phyloP scores from a whole-genome alignment of 2,329 filamentous ascomycete genomes.

The Aureobasidium zeae region DNA sequence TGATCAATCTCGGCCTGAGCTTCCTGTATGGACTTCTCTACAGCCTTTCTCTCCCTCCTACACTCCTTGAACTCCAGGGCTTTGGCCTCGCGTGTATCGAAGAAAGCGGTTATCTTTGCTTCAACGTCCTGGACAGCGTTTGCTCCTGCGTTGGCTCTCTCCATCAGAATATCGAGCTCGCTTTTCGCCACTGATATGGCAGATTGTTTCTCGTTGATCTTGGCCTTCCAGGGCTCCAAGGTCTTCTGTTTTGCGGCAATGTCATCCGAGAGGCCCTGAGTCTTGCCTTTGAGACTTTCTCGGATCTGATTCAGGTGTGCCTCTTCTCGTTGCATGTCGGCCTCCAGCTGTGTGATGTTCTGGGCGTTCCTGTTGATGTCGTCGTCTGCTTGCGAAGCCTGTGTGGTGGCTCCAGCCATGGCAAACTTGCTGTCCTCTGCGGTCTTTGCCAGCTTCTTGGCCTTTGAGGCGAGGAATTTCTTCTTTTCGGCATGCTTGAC shows the following conservation, averaged over 20 bases:
- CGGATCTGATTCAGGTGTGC: conserved; percentile 73
- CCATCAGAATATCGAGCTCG: conserved; percentile 81
- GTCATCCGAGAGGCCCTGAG: conserved; percentile 84
- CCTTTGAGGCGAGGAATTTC: conserved; percentile 84
- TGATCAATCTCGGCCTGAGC: conserved; percentile 64
- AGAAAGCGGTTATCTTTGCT: conserved; percentile 64
- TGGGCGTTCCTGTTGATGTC: conserved; percentile 68
- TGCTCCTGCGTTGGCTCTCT: conserved; percentile 80
- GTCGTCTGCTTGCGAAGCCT: conserved; percentile 65
- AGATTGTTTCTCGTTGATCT: conserved; percentile 93
- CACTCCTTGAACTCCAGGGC: conserved; percentile 65
- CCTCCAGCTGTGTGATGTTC: conserved; percentile 70
- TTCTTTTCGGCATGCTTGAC: conserved; percentile 98
- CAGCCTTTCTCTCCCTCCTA: conserved; percentile 58
- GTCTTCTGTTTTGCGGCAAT: conserved; percentile 89
- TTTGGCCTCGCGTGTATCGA: conserved; percentile 63
- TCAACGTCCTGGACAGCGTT: conserved; percentile 76
- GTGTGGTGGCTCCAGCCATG: conserved; percentile 62
- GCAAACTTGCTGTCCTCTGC: conserved; percentile 68
- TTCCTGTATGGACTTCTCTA: conserved; percentile 66
- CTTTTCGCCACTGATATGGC: conserved; percentile 90
- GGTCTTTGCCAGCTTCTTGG: conserved; percentile 88
- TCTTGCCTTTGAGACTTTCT: conserved; percentile 87
- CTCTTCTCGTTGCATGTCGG: conserved; percentile 68
- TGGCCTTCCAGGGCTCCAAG: conserved; percentile 91